A percentile compares a stretch with the other conserved stretches of the same genome.
Conservation (phyloP, 352 stramenopile genomes). For the Peronospora belbahrii region DNA sequence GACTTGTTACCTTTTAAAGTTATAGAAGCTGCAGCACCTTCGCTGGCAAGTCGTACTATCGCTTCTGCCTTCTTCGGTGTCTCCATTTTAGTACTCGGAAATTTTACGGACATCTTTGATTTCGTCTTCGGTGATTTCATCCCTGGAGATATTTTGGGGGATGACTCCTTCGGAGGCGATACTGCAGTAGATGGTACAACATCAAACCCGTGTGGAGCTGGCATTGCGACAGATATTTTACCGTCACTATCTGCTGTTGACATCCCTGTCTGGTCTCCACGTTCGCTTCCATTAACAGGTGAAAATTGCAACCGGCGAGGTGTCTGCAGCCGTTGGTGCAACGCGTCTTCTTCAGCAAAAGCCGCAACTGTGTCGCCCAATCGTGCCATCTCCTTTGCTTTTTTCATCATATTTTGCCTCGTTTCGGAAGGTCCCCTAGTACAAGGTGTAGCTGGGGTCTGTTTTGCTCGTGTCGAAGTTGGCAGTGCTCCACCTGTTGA, state of each 20-base stretch:
- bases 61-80: constrained; percentile 1
- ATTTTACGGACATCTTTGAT: background rate
- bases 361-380: background rate
- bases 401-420: constrained; percentile 11
- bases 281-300: constrained; percentile 10
- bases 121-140: background rate
- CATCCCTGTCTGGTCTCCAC: constrained; percentile 1
- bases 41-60: constrained; percentile 3
- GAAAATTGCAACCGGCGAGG: constrained; percentile 19
- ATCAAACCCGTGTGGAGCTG: background rate
- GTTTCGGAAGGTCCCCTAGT: constrained; percentile 6
- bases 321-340: constrained; percentile 12
- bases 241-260: constrained; percentile 2
- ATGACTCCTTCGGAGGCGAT: background rate
- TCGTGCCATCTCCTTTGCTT: background rate
- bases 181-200: background rate
- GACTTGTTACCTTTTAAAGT: constrained; percentile 9
- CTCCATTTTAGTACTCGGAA: background rate
- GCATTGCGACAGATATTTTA: background rate
- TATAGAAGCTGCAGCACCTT: constrained; percentile 1
- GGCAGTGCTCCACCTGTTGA: background rate
- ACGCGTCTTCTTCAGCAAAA: constrained; percentile 3
- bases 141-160: background rate
- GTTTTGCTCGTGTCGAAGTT: constrained; percentile 10
- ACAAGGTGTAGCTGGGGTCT: constrained; percentile 10